Evolutionary conservation across 2,329 filamentous ascomycete species (phyloP).

Genomic region (Trichocomaceae sp.): DNA sequence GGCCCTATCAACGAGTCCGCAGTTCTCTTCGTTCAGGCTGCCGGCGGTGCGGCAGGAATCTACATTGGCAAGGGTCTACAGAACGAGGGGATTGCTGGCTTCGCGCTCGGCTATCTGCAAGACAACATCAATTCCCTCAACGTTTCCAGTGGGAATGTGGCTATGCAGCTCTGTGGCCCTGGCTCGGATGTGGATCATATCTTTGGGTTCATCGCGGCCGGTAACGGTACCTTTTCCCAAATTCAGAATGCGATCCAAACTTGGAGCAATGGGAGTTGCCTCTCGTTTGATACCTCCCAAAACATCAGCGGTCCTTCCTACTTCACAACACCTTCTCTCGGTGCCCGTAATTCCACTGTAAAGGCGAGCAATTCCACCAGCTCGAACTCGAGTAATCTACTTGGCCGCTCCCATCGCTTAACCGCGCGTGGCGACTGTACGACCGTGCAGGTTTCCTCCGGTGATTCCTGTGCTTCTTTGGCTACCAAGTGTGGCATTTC

Average conservation of each 20-base stretch:
- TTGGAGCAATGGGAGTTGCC: neutral
- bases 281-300: neutral
- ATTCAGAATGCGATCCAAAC: constrained; percentile 19
- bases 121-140: constrained; percentile 19
- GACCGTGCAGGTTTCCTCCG: neutral
- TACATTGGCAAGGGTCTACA: constrained; percentile 31
- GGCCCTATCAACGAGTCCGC: constrained; percentile 17
- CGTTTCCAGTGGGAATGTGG: constrained; percentile 23
- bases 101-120: constrained; percentile 26
- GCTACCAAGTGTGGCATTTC: constrained; percentile 2
- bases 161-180: constrained; percentile 33
- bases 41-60: constrained; percentile 26
- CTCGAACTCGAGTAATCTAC: neutral
- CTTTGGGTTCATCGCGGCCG: constrained; percentile 30
- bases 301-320: neutral
- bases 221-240: constrained; percentile 26
- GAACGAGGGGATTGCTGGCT: constrained; percentile 17
- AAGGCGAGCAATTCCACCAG: neutral
- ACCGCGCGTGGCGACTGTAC: too few species aligned
- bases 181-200: constrained; percentile 26
- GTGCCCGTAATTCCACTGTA: neutral
- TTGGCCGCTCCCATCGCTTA: neutral
- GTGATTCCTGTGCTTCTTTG: neutral
- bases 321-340: neutral
- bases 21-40: constrained; percentile 27